Base-by-base conservation (phyloP, 208 protist genomes). In the Dictyostelium gargantuum region DNA sequence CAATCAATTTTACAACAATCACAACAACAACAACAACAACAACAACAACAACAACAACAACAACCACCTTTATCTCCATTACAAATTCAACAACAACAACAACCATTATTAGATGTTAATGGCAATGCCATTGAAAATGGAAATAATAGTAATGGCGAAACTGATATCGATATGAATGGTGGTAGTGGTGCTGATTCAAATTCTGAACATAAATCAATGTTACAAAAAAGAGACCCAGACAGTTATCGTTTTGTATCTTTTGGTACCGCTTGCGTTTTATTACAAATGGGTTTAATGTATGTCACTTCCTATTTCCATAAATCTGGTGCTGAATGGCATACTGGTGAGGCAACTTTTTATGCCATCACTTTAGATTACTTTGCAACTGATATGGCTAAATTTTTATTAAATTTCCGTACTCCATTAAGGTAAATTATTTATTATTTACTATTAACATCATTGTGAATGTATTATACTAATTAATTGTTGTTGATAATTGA, bases 221-320 rank as follows among this genome's bases (percentile, higher is more conserved):
- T 11, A 77, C 44, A 40, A 38, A 80, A 61, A 29, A 38, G 15
- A 5, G 35, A 48, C 19, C 35, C n/a, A 13, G 73, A 75, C 46
- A 11, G 21, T 23, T 63, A 86, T 77, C 38, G 81, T 58, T 76
- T 58, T 13, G 10, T 86, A 26, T 58, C 46, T 26, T 86, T 86
- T 44, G 61, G 66, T 17, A 86, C 81, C 11, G 2, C 58, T 46
- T 8, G 6, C 19, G 26, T 86, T 11, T 3, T 86, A 0, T 26
- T 76, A n/a, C 81, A 86, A 63, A 86, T 86, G 50, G 72, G 63
- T 48, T 63, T 32, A 26, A 86, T 86, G 81, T 86, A 86, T 38
- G 19, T 61, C 8, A 26, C 66, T n/a, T 77, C 66, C 5, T 86
- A 48, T 50, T 86, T 75, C 19, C 32, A 86, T 19, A 86, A 86